These are phyloP conservation scores for Syzygium aqueum DNA, from an alignment of 345 rosid genomes.

Conservation along the genomic window DNA sequence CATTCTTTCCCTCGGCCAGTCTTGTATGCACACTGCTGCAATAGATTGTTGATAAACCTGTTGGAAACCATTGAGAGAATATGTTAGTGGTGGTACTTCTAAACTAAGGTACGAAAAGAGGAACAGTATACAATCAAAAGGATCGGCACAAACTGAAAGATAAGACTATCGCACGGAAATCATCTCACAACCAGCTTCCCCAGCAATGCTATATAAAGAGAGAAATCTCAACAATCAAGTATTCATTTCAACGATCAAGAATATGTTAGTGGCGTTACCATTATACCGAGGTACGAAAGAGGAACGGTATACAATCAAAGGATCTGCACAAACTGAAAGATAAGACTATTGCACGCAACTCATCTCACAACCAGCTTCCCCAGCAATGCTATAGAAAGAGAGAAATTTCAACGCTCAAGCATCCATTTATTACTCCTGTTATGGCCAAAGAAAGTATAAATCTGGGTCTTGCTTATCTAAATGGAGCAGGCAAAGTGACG, in stretches of 20 bases:
- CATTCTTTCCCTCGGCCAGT: constrained; percentile 95
- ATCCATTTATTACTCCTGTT: not conserved
- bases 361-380: not conserved
- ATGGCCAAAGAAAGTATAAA: not conserved
- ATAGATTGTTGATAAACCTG: constrained; percentile 88
- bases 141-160: not conserved
- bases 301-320: not conserved
- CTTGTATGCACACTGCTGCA: constrained; percentile 64
- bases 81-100: not conserved
- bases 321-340: not conserved
- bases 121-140: not conserved
- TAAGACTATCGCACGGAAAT: not conserved
- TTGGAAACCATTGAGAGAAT: not conserved
- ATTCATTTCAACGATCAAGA: not conserved
- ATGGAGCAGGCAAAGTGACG: not conserved
- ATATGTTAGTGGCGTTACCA: not conserved
- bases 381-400: not conserved
- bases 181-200: not conserved
- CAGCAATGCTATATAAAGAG: not conserved
- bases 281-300: not conserved
- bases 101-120: not conserved
- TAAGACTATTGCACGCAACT: not conserved
- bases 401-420: not conserved
- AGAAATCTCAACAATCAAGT: too few species aligned
- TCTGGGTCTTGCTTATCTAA: not conserved